A percentile compares a stretch with the other conserved stretches of the same genome.
These are phyloP conservation scores for Dendrothele bispora DNA, from an alignment of 768 basidiomycete species.

Conservation along the genomic window DNA sequence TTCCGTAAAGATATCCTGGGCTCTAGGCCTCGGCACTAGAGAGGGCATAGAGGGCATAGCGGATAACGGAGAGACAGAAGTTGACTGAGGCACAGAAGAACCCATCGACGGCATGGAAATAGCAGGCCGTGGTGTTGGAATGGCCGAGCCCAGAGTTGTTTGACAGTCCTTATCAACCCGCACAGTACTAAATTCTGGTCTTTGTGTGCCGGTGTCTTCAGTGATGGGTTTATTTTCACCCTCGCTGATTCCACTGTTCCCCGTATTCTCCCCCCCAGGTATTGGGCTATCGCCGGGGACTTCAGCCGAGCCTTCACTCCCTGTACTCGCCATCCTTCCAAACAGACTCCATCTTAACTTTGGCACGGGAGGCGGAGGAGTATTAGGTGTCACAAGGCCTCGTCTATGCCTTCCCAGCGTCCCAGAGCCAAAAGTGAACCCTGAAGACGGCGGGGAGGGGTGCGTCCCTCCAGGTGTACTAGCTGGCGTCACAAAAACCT, in stretches of 20 bases:
- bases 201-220: too few species aligned
- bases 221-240: too few species aligned
- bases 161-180: too few species aligned
- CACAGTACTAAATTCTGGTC: too few species aligned
- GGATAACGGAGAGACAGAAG: too few species aligned
- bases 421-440: constrained; percentile 4
- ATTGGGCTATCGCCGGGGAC: neutral
- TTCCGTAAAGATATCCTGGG: constrained; percentile 7
- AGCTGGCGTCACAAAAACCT: neutral
- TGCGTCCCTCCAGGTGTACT: neutral
- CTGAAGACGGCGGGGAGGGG: neutral
- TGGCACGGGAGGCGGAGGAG: neutral
- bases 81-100: too few species aligned
- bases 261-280: neutral
- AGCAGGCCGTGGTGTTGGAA: neutral
- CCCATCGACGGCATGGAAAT: constrained; percentile 7
- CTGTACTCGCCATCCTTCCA: neutral
- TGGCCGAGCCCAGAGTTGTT: too few species aligned
- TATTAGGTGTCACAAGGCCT: neutral
- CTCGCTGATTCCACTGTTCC: neutral
- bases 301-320: neutral
- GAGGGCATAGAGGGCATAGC: too few species aligned
- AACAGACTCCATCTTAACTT: constrained; percentile 1
- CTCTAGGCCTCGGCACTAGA: constrained; percentile 4
- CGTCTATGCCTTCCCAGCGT: neutral